Percentiles rank a stretch among this genome's conserved stretches.
phyloP scores from a whole-genome alignment of 768 basidiomycete genomes.

The Rhizopogon vulgaris region DNA sequence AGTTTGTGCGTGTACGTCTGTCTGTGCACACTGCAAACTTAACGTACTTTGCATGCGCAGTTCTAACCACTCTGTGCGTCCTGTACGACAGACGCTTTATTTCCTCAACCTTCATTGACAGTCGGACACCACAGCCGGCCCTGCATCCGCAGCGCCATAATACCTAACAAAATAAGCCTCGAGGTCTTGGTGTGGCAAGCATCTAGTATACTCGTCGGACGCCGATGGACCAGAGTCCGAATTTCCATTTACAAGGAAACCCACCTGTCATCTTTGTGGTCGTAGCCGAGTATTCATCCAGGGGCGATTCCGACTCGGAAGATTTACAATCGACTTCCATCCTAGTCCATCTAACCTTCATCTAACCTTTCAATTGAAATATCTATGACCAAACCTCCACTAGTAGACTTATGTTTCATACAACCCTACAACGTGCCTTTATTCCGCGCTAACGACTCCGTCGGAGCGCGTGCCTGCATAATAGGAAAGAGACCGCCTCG shows the following conservation, averaged over 20 bases:
- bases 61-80: background rate
- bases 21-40: background rate
- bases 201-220: conserved; percentile 23
- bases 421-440: conserved; percentile 23
- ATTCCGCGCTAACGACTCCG: conserved; percentile 21
- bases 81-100: conserved; percentile 4
- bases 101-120: conserved; percentile 9
- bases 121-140: conserved; percentile 20
- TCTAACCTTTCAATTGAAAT: conserved; percentile 6
- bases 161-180: conserved; percentile 27
- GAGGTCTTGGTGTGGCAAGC: conserved; percentile 26
- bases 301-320: background rate
- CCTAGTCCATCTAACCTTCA: background rate
- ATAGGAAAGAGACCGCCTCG: background rate
- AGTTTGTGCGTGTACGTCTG: background rate
- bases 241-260: conserved; percentile 7
- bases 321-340: background rate
- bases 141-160: conserved; percentile 23
- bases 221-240: conserved; percentile 17
- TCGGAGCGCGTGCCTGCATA: conserved; percentile 7
- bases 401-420: conserved; percentile 8
- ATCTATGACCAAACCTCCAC: conserved; percentile 25
- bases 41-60: conserved; percentile 1
- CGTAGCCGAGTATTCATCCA: background rate
- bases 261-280: background rate